These are phyloP conservation scores for Neofusicoccum umdonicola DNA, from an alignment of 2,329 filamentous ascomycete genomes.

Conservation along the genomic window DNA sequence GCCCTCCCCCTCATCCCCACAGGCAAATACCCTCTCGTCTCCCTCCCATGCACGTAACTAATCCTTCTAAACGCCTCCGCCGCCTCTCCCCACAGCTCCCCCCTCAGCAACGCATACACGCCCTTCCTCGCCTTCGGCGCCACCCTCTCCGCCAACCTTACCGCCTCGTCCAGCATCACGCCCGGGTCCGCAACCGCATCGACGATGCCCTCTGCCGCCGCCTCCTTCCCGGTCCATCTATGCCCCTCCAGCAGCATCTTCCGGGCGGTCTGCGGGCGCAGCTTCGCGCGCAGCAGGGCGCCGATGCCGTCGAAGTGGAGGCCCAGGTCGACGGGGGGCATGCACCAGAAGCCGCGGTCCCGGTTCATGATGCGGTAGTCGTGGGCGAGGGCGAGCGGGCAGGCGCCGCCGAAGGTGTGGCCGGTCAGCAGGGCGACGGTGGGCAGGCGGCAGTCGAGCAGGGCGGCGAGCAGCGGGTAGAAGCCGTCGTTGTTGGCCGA, in stretches of 20 bases:
- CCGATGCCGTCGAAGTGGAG: conserved; percentile 58
- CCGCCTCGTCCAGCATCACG: conserved; percentile 36
- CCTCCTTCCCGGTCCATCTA: conserved; percentile 53
- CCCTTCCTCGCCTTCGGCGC: conserved; percentile 46
- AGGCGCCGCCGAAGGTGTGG: conserved; percentile 51
- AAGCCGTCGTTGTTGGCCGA: conserved; percentile 59
- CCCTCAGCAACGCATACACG: conserved; percentile 52
- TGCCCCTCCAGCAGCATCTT: conserved; percentile 59
- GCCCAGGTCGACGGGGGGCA: conserved; percentile 55
- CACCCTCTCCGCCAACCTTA: conserved; percentile 45
- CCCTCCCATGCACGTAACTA: conserved; percentile 53
- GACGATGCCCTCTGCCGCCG: conserved; percentile 53
- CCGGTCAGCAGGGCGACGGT: conserved; percentile 50
- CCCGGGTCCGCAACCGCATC: conserved; percentile 51
- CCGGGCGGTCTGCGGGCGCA: conserved; percentile 50
- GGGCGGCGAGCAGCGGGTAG: conserved; percentile 51
- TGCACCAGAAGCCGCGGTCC: conserved; percentile 32
- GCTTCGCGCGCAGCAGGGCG: conserved; percentile 51
- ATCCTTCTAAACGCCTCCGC: conserved; percentile 51
- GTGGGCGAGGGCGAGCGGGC: conserved; percentile 47
- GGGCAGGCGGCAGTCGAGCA: conserved; percentile 50
- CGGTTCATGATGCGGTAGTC: conserved; percentile 47
- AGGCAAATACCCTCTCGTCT: conserved; percentile 35
- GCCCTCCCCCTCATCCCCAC: conserved; percentile 38
- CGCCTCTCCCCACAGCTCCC: conserved; percentile 56